phyloP scores from a whole-genome alignment of 257 asterid genomes.

The Cinchona pubescens region DNA sequence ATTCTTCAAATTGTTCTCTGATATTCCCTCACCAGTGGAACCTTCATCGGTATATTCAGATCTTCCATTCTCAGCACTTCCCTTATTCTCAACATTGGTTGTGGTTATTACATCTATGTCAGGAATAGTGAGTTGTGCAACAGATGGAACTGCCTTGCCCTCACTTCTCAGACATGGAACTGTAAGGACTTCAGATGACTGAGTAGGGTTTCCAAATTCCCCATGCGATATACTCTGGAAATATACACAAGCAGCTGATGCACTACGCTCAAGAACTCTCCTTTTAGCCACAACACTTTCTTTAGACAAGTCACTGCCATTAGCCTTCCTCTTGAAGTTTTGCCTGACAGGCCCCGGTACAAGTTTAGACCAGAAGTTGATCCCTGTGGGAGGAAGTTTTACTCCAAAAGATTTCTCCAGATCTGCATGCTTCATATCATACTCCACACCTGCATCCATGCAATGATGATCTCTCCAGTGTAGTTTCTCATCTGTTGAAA shows the following conservation, averaged over 20 bases:
- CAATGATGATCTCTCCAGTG: slow-evolving; percentile 96
- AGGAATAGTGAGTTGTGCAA: slow-evolving; percentile 29
- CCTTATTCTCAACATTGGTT: slow-evolving; percentile 20
- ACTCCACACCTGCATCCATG: slow-evolving; percentile 95
- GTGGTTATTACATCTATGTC: slow-evolving; percentile 29
- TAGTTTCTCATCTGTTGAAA: slow-evolving; percentile 66
- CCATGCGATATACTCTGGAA: slow-evolving; percentile 39
- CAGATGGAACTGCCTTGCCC: slow-evolving; percentile 25
- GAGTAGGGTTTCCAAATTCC: slow-evolving; percentile 34
- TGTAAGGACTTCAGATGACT: slow-evolving; percentile 34
- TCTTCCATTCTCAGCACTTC: slow-evolving; percentile 28
- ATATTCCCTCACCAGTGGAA: slow-evolving; percentile 29
- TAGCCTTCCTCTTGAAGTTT: slow-evolving; percentile 66
- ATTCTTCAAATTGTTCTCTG: slow-evolving; percentile 29
- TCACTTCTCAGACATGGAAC: slow-evolving; percentile 23
- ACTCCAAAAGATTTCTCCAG: slow-evolving; percentile 91
- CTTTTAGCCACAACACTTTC: slow-evolving; percentile 58
- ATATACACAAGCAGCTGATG: slow-evolving; percentile 71
- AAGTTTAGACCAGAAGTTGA: slow-evolving; percentile 62
- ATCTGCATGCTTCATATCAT: slow-evolving; percentile 93
- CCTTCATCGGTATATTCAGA: slow-evolving; percentile 31
- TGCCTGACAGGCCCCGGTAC: slow-evolving; percentile 54
- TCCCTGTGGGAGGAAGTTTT: slow-evolving; percentile 49
- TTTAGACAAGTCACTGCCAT: slow-evolving; percentile 54
- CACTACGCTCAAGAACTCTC: slow-evolving; percentile 80